Evolutionary conservation across 2,329 filamentous ascomycete species (phyloP).

Genomic region (Penicillium sclerotigenum): DNA sequence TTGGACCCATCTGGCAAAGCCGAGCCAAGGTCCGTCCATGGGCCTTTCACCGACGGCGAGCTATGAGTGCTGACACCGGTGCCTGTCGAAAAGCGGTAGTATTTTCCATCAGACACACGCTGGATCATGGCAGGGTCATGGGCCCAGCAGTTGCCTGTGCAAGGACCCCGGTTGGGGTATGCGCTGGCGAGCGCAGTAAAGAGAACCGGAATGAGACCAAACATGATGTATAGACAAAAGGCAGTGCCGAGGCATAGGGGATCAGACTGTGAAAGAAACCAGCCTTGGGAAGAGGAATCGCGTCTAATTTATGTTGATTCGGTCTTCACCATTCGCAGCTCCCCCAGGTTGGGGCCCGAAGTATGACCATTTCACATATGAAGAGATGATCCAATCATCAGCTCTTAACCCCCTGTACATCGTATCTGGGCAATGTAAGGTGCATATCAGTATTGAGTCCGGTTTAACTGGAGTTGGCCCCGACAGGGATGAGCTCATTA

Average conservation of each 20-base stretch:
- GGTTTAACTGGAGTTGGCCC: background rate
- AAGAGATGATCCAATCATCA: slow-evolving; percentile 17
- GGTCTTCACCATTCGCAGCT: background rate
- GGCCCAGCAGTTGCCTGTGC: slow-evolving; percentile 34
- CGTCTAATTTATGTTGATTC: slow-evolving; percentile 7
- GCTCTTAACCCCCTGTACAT: slow-evolving; percentile 7
- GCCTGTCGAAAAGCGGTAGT: slow-evolving; percentile 54
- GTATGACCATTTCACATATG: slow-evolving; percentile 4
- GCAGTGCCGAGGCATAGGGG: too few species aligned
- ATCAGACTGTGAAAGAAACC: background rate
- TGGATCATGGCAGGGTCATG: slow-evolving; percentile 53
- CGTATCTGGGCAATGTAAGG: slow-evolving; percentile 25
- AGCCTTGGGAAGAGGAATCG: background rate
- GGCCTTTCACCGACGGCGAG: slow-evolving; percentile 46
- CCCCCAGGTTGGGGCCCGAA: background rate
- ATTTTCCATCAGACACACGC: slow-evolving; percentile 49
- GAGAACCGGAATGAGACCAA: slow-evolving; percentile 21
- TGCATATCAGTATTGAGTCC: slow-evolving; percentile 23
- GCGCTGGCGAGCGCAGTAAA: slow-evolving; percentile 26
- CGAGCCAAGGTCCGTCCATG: slow-evolving; percentile 50
- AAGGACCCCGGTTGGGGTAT: slow-evolving; percentile 32
- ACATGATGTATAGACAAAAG: slow-evolving; percentile 15
- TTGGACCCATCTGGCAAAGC: slow-evolving; percentile 46
- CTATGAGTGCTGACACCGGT: slow-evolving; percentile 50
- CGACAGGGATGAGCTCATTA: slow-evolving; percentile 7